Evolutionary conservation across 495 filamentous ascomycete genomes (phyloP).

Genomic region (Cercophora newfieldiana): DNA sequence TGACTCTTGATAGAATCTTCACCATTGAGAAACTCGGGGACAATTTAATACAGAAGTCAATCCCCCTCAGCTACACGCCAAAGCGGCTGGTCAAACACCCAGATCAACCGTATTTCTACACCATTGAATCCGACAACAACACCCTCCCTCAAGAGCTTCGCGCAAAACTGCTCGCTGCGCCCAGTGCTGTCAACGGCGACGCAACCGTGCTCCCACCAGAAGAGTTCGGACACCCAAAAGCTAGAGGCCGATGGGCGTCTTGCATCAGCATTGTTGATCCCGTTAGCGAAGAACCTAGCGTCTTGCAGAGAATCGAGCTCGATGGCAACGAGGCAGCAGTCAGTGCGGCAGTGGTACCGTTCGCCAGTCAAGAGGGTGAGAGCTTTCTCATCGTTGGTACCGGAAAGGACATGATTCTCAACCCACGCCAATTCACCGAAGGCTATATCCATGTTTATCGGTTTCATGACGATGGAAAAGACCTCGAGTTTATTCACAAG

Average conservation of each 20-base stretch:
- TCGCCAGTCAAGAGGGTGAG: slow-evolving; percentile 85
- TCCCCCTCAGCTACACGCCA: slow-evolving; percentile 87
- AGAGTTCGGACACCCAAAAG: slow-evolving; percentile 88
- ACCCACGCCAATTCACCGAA: slow-evolving; percentile 68
- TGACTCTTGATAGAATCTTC: slow-evolving; percentile 69
- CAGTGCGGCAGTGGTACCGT: slow-evolving; percentile 78
- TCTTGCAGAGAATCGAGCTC: slow-evolving; percentile 75
- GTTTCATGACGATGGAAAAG: slow-evolving; percentile 79
- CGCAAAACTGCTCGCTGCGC: slow-evolving; percentile 64
- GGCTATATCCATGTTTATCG: slow-evolving; percentile 94
- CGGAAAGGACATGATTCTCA: slow-evolving; percentile 81
- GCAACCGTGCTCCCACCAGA: slow-evolving; percentile 67
- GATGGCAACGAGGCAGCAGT: slow-evolving; percentile 90
- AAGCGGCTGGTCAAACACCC: slow-evolving; percentile 85
- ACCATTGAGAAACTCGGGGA: slow-evolving; percentile 82
- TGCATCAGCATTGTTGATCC: slow-evolving; percentile 92
- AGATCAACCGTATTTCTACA: slow-evolving; percentile 85
- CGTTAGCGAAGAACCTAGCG: slow-evolving; percentile 61
- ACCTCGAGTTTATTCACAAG: slow-evolving; percentile 94
- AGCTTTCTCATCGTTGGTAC: slow-evolving; percentile 91
- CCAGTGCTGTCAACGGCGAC: slow-evolving; percentile 68
- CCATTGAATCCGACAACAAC: slow-evolving; percentile 90
- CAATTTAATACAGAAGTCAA: slow-evolving; percentile 84
- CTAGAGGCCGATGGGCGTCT: slow-evolving; percentile 85
- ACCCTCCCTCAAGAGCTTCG: slow-evolving; percentile 75